Percentiles rank a stretch among this genome's conserved stretches.
Evolutionary conservation across 345 rosid genomes (phyloP).

Genomic region (Lumnitzera littorea): DNA sequence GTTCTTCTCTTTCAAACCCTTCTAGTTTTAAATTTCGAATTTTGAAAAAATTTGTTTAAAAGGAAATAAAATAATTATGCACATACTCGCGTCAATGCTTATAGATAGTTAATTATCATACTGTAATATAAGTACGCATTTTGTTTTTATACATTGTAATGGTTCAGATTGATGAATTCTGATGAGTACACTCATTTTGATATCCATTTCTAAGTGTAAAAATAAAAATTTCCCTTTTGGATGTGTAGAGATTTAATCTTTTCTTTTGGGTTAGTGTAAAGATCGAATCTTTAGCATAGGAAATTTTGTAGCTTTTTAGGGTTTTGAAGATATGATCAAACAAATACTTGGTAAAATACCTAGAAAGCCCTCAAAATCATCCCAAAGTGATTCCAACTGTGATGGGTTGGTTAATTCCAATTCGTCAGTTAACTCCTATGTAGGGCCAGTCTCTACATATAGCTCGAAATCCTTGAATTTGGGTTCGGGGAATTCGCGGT

Average conservation of each 20-base stretch:
- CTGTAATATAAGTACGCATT: no score
- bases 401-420: constrained; percentile 3
- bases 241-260: not conserved
- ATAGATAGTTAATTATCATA: no score
- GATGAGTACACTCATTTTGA: not conserved
- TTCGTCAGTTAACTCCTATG: constrained; percentile 2
- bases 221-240: not conserved
- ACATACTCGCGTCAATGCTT: not conserved
- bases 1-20: not conserved
- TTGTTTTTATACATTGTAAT: not conserved
- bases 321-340: constrained; percentile 3
- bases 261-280: not conserved
- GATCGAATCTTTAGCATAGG: not conserved
- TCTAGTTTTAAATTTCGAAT: not conserved
- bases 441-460: not conserved
- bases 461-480: constrained; percentile 4
- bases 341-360: constrained; percentile 4
- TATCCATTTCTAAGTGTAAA: not conserved
- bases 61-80: not conserved
- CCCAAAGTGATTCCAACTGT: constrained; percentile 4
- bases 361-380: constrained; percentile 5
- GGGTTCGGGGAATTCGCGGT: not conserved
- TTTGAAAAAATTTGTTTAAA: not conserved
- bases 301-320: not conserved
- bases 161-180: not conserved